Base-by-base conservation (phyloP, 257 asterid species). In the Handroanthus guayacan region DNA sequence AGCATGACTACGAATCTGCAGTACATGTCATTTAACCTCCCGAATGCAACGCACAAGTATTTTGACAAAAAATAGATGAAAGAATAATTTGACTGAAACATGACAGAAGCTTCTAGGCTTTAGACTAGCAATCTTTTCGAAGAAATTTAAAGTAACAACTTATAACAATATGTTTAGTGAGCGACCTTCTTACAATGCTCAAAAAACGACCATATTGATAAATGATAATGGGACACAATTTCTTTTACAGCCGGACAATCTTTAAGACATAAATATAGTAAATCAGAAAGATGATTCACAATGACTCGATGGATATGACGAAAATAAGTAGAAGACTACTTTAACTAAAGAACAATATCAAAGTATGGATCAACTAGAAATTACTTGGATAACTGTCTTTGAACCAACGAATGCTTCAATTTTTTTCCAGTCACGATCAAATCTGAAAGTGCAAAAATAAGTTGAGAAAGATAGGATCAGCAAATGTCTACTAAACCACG, bases 1-100 rank as follows among this genome's bases (percentile, higher is more conserved):
- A 37, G 98, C 97, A 78, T 93, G 98, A 79, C 98, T 93, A 25
- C 97, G 98, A 63, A 93, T 93, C 98, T 93, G 97, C 84, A 85
- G 66, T 68, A 79, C 31, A 72, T 62, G 5, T 78, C 41, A 41
- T 9, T 71, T 57, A 57, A 67, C 67, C 43, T 11, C 54, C 17
- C 11, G 9, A 43, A 50, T 25, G 14, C n/a, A 5, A 31, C 34
- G 2, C 11, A 34, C 25, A 31, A 14, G 3, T 1, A 62, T 16
- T 52, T 20, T 14, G 58, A 52, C 16, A 52, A 52, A 52, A 14
- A 52, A 17, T 9, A 52, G 9, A 9, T 14, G 1, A 14, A 14
- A 16, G 14, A 3, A 52, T 8, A 39, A 5, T 41, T 41, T 41
- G 58, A 52, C n/a, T 0, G 0, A 7, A 16, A 8, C 9, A 47